Conservation (phyloP, 768 basidiomycete genomes). For the Amyloporia xantha region DNA sequence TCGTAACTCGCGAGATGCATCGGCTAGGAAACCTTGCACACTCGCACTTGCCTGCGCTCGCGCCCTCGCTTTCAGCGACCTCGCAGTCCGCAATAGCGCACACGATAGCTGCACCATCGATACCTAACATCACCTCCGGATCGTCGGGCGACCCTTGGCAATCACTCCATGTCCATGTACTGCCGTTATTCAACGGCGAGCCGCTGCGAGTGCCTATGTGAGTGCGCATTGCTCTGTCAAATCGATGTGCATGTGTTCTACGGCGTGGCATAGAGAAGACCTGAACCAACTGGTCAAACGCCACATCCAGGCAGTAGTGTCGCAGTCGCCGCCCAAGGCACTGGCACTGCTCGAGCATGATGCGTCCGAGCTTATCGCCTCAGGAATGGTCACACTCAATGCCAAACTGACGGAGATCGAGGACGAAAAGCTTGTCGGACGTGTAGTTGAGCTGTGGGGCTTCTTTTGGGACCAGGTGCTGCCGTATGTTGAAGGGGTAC, state of each 20-base stretch:
- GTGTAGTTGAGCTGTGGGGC: conserved; percentile 84
- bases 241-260: neutral
- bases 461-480: conserved; percentile 92
- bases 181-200: conserved; percentile 90
- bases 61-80: conserved; percentile 45
- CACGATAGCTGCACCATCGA: conserved; percentile 11
- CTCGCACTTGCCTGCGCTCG: conserved; percentile 45
- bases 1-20: conserved; percentile 82
- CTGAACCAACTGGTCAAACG: conserved; percentile 75
- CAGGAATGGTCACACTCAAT: conserved; percentile 90
- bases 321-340: conserved; percentile 68
- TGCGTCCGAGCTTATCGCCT: conserved; percentile 73
- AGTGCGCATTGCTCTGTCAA: conserved; percentile 18
- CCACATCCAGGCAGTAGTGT: conserved; percentile 69
- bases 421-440: conserved; percentile 68
- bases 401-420: conserved; percentile 72
- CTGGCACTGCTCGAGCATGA: conserved; percentile 70
- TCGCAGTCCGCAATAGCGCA: conserved; percentile 40
- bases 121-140: conserved; percentile 22
- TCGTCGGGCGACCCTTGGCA: conserved; percentile 73
- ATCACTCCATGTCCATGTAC: conserved; percentile 75
- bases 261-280: conserved; percentile 55
- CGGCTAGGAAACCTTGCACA: conserved; percentile 61
- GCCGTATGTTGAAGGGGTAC: conserved; percentile 81
- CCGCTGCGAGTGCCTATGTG: conserved; percentile 80